Conservation (phyloP, 345 rosid genomes). For the Litchi chinensis region DNA sequence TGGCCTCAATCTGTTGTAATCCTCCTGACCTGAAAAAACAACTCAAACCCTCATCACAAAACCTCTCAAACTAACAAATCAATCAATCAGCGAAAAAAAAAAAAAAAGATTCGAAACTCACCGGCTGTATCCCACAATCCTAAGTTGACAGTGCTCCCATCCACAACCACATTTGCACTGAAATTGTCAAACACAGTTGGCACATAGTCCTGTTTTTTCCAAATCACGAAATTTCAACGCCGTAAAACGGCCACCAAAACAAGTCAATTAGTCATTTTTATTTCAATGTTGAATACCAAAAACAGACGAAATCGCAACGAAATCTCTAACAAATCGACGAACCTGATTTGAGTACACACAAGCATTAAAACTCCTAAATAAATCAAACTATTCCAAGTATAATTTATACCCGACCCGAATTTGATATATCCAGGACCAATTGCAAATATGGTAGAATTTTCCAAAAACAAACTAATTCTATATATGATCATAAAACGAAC, state of each 20-base stretch:
- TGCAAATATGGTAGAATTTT: background rate
- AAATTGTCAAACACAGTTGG: slow-evolving; percentile 98
- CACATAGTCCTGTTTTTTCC: slow-evolving; percentile 74
- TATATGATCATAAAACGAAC: background rate
- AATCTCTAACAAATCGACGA: background rate
- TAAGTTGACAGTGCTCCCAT: slow-evolving; percentile 88
- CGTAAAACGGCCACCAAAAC: background rate
- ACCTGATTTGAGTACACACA: background rate
- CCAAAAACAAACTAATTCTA: background rate
- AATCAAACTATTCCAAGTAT: background rate
- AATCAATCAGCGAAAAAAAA: background rate
- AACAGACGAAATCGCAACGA: background rate
- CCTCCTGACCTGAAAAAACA: slow-evolving; percentile 78
- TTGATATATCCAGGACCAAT: background rate
- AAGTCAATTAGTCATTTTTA: background rate
- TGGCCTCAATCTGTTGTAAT: slow-evolving; percentile 84
- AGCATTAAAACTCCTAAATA: background rate
- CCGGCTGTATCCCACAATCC: slow-evolving; percentile 99
- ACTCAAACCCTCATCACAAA: slow-evolving; percentile 16
- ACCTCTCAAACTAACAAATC: background rate
- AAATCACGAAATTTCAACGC: slow-evolving; percentile 20
- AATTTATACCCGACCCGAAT: background rate
- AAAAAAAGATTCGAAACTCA: slow-evolving; percentile 33
- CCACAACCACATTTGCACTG: slow-evolving; percentile 97
- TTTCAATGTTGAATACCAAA: background rate